Conservation (phyloP, 1,284 basidiomycete species). For the Marasmius sp. region DNA sequence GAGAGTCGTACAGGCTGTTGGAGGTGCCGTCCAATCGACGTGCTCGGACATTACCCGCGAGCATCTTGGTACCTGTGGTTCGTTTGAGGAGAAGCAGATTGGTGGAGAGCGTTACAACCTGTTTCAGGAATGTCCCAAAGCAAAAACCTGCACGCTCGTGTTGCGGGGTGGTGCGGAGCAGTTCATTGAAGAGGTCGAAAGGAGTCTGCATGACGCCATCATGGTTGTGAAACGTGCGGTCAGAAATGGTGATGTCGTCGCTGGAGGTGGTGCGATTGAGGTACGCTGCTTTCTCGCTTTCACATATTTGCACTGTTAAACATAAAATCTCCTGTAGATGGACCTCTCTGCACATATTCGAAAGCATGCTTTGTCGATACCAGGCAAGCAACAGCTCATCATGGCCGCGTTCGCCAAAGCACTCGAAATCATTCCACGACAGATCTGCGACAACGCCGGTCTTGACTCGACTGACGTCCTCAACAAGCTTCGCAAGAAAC, state of each 20-base stretch:
- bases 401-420: constrained; percentile 97
- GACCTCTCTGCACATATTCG: constrained; percentile 93
- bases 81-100: constrained; percentile 94
- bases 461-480: constrained; percentile 97
- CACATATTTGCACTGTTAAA: constrained; percentile 3
- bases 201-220: constrained; percentile 97
- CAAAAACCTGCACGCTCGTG: constrained; percentile 97
- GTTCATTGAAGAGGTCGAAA: constrained; percentile 98
- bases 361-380: constrained; percentile 88
- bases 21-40: constrained; percentile 94
- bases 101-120: constrained; percentile 98
- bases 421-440: constrained; percentile 95
- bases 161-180: constrained; percentile 97
- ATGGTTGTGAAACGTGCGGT: constrained; percentile 99
- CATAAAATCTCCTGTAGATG: constrained; percentile 57
- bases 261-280: constrained; percentile 97
- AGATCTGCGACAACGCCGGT: constrained; percentile 98
- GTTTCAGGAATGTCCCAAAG: constrained; percentile 90
- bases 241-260: constrained; percentile 94
- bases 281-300: constrained; percentile 40
- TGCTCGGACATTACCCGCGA: constrained; percentile 90
- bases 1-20: constrained; percentile 94
- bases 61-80: constrained; percentile 90
- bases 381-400: constrained; percentile 95
- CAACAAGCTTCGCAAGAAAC: constrained; percentile 97